These are phyloP conservation scores for Durusdinium trenchii DNA, from an alignment of 73 alveolate genomes.

Conservation along the genomic window DNA sequence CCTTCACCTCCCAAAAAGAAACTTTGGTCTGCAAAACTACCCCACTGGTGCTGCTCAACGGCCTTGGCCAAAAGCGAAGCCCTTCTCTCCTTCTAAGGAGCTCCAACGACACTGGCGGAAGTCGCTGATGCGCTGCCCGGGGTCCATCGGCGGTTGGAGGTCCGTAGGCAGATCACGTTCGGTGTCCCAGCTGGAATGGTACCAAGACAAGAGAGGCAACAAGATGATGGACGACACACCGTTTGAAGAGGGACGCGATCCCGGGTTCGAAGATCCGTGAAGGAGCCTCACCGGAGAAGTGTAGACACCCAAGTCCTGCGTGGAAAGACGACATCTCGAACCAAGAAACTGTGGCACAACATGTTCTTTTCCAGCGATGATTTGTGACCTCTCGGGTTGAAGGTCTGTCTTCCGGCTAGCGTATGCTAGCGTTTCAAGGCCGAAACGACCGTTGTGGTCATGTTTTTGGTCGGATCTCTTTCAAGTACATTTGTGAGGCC, in stretches of 20 bases:
- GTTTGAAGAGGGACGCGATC: background rate
- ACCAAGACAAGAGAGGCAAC: conserved; percentile 89
- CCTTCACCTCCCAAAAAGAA: no score
- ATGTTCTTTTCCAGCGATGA: no score
- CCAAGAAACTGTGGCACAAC: no score
- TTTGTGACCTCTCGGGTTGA: no score
- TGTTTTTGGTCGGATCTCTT: no score
- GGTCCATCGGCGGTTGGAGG: conserved; percentile 69
- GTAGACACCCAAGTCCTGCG: conserved; percentile 20
- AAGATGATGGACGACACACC: background rate
- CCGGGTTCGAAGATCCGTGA: background rate
- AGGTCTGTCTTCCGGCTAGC: no score
- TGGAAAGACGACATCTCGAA: no score
- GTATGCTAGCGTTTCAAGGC: no score
- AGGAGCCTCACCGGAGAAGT: conserved; percentile 61
- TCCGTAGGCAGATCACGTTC: conserved; percentile 68
- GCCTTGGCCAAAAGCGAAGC: conserved; percentile 45
- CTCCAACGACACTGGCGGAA: conserved; percentile 65
- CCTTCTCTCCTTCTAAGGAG: background rate
- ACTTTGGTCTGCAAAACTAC: no score
- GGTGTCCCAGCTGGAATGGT: conserved; percentile 87
- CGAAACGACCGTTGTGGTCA: no score
- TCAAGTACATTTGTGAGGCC: no score
- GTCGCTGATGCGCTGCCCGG: conserved; percentile 69
- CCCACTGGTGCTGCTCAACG: no score